Percentiles rank a stretch among this genome's conserved stretches.
Evolutionary conservation across 768 basidiomycete species (phyloP).

Genomic region (Podaxis pistillaris): DNA sequence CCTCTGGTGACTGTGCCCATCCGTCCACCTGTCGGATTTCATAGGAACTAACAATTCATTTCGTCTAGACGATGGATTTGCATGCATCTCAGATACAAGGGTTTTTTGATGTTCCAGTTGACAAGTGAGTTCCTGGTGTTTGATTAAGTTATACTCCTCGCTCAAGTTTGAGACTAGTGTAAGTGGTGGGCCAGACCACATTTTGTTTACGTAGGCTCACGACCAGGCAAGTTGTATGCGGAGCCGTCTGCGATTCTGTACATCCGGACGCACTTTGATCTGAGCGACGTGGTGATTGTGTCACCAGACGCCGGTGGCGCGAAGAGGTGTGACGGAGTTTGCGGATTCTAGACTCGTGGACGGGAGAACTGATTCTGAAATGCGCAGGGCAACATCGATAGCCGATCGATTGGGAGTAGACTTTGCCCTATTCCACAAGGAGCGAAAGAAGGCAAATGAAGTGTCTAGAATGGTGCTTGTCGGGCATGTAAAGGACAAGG

Average conservation of each 20-base stretch:
- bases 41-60: conserved; percentile 14
- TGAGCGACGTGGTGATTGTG: conserved; percentile 88
- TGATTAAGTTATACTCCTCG: conserved; percentile 15
- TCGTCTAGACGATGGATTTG: conserved; percentile 89
- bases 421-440: conserved; percentile 99
- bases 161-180: conserved; percentile 19
- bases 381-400: conserved; percentile 87
- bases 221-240: conserved; percentile 70
- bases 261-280: conserved; percentile 88
- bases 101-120: conserved; percentile 99
- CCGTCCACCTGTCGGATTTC: conserved; percentile 8
- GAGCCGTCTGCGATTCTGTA: conserved; percentile 95
- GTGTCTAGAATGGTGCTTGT: conserved; percentile 96
- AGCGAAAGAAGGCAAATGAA: conserved; percentile 95
- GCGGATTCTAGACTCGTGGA: conserved; percentile 2
- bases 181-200: conserved; percentile 16
- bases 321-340: conserved; percentile 65
- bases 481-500: conserved; percentile 88
- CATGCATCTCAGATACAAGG: conserved; percentile 99
- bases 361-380: conserved; percentile 10
- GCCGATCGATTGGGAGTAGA: conserved; percentile 95
- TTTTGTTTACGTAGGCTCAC: conserved; percentile 20
- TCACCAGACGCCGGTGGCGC: conserved; percentile 98
- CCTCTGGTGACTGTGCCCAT: background rate
- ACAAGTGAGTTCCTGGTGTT: conserved; percentile 74